Conservation (phyloP, 768 basidiomycete genomes). For the Russula sp. region DNA sequence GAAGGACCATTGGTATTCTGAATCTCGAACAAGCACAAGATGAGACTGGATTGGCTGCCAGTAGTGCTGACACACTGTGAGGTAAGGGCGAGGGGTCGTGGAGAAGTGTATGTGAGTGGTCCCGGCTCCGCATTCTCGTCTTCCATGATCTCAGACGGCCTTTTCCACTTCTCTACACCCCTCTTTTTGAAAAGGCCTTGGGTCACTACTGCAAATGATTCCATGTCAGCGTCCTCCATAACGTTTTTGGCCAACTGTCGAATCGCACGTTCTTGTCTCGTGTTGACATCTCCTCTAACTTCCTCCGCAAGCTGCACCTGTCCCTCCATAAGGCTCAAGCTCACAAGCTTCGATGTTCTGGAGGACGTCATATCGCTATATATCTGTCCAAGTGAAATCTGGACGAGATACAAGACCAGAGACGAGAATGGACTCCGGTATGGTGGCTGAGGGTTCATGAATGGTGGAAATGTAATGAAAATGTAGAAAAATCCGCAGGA, state of each 20-base stretch:
- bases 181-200: slow-evolving; percentile 4
- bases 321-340: not conserved
- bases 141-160: too few relatives aligned
- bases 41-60: too few relatives aligned
- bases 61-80: too few relatives aligned
- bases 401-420: slow-evolving; percentile 5
- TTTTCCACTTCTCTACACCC: not conserved
- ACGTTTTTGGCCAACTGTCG: slow-evolving; percentile 1
- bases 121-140: too few relatives aligned
- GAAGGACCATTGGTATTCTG: too few relatives aligned
- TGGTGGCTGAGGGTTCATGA: not conserved
- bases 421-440: slow-evolving; percentile 10
- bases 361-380: not conserved
- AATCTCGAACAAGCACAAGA: too few relatives aligned
- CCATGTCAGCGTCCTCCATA: not conserved
- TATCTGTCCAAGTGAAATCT: not conserved
- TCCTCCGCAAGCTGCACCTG: slow-evolving; percentile 12
- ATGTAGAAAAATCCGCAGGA: slow-evolving; percentile 14
- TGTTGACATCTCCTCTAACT: not conserved
- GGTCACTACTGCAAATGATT: not conserved
- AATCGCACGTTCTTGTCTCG: slow-evolving; percentile 7
- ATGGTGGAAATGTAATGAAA: slow-evolving; percentile 1
- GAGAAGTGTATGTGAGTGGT: too few relatives aligned
- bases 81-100: too few relatives aligned
- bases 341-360: not conserved